phyloP scores from a whole-genome alignment of 768 basidiomycete species.

The Leccinum obscurum region DNA sequence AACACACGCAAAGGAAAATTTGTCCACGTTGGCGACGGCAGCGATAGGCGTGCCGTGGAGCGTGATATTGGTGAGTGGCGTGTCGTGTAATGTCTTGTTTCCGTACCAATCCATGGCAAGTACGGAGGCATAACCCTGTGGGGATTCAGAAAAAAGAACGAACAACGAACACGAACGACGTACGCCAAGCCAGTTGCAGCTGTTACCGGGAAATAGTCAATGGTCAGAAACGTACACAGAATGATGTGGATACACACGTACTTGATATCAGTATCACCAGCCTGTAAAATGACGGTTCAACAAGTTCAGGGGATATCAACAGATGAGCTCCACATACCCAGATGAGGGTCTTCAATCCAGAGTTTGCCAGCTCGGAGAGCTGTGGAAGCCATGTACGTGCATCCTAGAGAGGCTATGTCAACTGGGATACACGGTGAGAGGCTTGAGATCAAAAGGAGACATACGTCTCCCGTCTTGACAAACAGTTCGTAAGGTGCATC shows the following conservation, averaged over 20 bases:
- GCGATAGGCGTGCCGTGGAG: no score
- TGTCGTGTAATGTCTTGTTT: no score
- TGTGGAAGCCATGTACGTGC: conserved; percentile 40
- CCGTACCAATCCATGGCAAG: conserved; percentile 51
- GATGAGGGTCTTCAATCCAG: conserved; percentile 38
- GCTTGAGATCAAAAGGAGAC: conserved; percentile 11
- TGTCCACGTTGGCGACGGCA: no score
- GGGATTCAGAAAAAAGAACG: background rate
- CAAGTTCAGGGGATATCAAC: background rate
- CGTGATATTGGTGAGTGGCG: no score
- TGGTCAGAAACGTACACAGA: conserved; percentile 1
- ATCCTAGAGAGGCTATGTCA: conserved; percentile 17
- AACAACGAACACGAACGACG: conserved; percentile 10
- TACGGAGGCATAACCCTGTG: conserved; percentile 36
- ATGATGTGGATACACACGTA: conserved; percentile 6
- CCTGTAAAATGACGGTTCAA: conserved; percentile 17
- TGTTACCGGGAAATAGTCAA: background rate
- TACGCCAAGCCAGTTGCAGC: conserved; percentile 36
- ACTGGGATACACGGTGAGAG: background rate
- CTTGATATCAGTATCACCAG: conserved; percentile 31
- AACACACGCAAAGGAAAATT: no score
- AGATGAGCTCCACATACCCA: conserved; percentile 33
- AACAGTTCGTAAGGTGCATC: conserved; percentile 45
- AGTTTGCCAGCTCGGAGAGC: conserved; percentile 36
- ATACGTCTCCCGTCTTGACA: conserved; percentile 54